Percentiles rank a stretch among this genome's conserved stretches.
Conservation (phyloP, 2,329 filamentous ascomycete genomes). For the Metarhizium sp. region DNA sequence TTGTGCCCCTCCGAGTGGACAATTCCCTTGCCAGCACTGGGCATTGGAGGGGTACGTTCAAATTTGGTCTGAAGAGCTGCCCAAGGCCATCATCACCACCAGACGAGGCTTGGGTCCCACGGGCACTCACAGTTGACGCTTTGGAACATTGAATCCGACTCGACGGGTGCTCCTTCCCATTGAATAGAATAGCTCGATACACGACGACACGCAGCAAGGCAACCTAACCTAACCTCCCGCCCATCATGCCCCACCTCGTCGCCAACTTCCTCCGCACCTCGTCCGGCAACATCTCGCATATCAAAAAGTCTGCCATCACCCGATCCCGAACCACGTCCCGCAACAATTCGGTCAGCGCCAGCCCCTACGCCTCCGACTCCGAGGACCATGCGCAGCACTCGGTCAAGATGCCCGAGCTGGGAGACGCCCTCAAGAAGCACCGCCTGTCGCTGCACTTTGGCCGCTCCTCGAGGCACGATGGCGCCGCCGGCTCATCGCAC, state of each 20-base stretch:
- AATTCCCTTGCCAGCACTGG: too few relatives aligned
- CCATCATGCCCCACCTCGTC: constrained; percentile 48
- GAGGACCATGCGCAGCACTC: constrained; percentile 19
- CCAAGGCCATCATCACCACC: too few relatives aligned
- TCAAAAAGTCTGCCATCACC: constrained; percentile 30
- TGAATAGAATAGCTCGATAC: too few relatives aligned
- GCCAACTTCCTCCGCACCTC: constrained; percentile 47
- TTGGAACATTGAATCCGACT: too few relatives aligned
- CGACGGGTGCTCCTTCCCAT: too few relatives aligned
- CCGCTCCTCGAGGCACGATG: constrained; percentile 6
- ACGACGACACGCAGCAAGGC: too few relatives aligned
- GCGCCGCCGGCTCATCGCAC: neutral
- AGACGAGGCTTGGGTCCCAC: too few relatives aligned
- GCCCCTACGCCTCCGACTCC: constrained; percentile 25
- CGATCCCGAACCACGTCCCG: constrained; percentile 14
- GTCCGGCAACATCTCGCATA: constrained; percentile 43
- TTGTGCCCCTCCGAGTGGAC: too few relatives aligned
- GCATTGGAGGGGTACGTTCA: too few relatives aligned
- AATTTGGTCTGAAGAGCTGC: too few relatives aligned
- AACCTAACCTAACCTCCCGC: too few relatives aligned
- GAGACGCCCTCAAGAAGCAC: constrained; percentile 31
- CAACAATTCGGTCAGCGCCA: constrained; percentile 18
- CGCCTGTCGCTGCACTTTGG: constrained; percentile 31
- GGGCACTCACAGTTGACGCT: too few relatives aligned
- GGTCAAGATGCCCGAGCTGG: constrained; percentile 29